Conservation (phyloP, 2,329 filamentous ascomycete genomes). For the Lecanicillium sp. region DNA sequence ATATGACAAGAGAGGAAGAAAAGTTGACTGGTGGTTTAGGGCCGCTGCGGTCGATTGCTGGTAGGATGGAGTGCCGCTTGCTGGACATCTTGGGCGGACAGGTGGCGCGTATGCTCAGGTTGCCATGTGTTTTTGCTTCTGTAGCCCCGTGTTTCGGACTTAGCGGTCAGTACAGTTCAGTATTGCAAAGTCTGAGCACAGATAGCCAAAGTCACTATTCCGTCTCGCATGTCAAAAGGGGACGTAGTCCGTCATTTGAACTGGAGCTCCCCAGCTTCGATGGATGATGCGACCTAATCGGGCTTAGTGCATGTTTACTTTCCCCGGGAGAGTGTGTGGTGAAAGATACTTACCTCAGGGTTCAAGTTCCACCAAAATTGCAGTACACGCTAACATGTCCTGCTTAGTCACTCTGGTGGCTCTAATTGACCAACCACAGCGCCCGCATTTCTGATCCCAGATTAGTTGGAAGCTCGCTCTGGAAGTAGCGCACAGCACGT, state of each 20-base stretch:
- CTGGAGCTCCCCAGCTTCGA: background rate
- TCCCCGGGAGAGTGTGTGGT: too few relatives aligned
- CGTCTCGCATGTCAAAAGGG: too few relatives aligned
- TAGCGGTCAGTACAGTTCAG: too few relatives aligned
- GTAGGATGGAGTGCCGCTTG: constrained; percentile 51
- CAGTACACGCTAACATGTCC: constrained; percentile 21
- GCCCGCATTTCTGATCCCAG: constrained; percentile 29
- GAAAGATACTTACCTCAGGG: too few relatives aligned
- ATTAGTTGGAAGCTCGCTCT: constrained; percentile 18
- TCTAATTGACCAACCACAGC: constrained; percentile 35
- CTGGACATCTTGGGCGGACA: too few relatives aligned
- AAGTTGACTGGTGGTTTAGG: constrained; percentile 56
- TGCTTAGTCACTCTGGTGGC: constrained; percentile 19
- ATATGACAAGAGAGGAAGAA: constrained; percentile 51
- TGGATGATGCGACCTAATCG: background rate
- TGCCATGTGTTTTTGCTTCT: too few relatives aligned
- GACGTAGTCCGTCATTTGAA: background rate
- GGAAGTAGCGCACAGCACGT: constrained; percentile 27
- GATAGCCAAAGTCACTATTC: too few relatives aligned
- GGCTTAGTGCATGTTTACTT: background rate
- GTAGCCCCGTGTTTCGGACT: too few relatives aligned
- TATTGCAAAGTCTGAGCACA: too few relatives aligned
- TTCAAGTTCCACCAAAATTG: too few relatives aligned
- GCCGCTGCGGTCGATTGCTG: constrained; percentile 42
- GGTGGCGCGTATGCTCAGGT: background rate